Percentiles rank a stretch among this genome's conserved stretches.
Conservation (phyloP, 352 stramenopile genomes). For the Phytophthora pinifolia region DNA sequence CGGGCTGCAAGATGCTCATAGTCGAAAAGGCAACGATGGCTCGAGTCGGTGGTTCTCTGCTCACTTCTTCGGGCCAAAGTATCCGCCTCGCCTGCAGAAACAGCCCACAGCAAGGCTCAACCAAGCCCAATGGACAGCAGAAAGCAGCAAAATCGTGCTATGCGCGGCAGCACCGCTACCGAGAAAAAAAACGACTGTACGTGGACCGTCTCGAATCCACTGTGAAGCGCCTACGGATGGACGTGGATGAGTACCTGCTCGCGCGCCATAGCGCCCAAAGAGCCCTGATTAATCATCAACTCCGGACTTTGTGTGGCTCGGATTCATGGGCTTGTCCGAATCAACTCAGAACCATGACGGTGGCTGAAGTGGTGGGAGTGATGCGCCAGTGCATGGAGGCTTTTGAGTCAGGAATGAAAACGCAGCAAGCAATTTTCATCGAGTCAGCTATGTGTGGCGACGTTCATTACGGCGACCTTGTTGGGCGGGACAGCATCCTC, state of each 20-base stretch:
- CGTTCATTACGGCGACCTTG: constrained; percentile 15
- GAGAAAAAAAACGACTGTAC: constrained; percentile 22
- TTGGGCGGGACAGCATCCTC: constrained; percentile 20
- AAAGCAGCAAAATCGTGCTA: neutral
- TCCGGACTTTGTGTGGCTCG: neutral
- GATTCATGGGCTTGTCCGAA: neutral
- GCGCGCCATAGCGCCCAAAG: constrained; percentile 1
- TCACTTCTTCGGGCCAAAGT: neutral
- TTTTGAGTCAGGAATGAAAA: constrained; percentile 15
- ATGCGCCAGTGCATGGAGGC: constrained; percentile 23
- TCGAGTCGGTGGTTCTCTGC: neutral
- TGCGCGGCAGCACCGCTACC: constrained; percentile 28
- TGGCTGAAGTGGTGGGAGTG: constrained; percentile 1
- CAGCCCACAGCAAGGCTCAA: neutral
- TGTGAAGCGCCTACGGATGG: constrained; percentile 23
- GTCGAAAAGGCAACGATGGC: neutral
- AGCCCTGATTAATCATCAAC: neutral
- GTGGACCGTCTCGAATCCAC: constrained; percentile 16
- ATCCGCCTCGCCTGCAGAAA: neutral
- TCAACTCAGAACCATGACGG: neutral
- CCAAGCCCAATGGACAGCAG: neutral
- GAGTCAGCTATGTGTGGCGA: constrained; percentile 16
- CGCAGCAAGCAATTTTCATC: constrained; percentile 21
- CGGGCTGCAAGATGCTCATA: constrained; percentile 10
- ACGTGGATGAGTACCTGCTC: constrained; percentile 22